Percentiles rank a stretch among this genome's conserved stretches.
Evolutionary conservation across 768 basidiomycete genomes (phyloP).

Genomic region (Auriculariales sp.): DNA sequence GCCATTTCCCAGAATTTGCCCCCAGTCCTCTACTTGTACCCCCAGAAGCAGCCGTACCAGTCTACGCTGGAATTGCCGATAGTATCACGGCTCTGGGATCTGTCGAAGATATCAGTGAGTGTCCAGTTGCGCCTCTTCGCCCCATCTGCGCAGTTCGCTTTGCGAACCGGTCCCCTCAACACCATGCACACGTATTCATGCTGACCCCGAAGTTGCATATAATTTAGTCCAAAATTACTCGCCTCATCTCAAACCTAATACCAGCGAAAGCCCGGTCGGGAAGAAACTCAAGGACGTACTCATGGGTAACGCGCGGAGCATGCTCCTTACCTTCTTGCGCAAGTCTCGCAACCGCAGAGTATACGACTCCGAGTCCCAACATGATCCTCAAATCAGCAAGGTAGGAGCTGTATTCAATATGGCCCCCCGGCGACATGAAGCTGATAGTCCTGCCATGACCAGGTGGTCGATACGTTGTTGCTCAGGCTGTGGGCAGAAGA

Average conservation of each 20-base stretch:
- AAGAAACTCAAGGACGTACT: conserved; percentile 54
- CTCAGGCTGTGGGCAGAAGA: conserved; percentile 56
- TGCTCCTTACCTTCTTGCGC: conserved; percentile 56
- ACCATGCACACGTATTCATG: conserved; percentile 20
- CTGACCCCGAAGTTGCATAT: conserved; percentile 67
- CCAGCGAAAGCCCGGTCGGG: conserved; percentile 53
- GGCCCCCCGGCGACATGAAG: conserved; percentile 7
- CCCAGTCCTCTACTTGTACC: conserved; percentile 31
- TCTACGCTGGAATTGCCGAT: conserved; percentile 64
- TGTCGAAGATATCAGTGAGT: conserved; percentile 82
- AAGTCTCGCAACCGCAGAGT: conserved; percentile 35
- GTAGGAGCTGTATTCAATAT: not conserved
- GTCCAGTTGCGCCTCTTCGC: conserved; percentile 9
- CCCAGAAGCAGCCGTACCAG: conserved; percentile 39
- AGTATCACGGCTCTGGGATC: conserved; percentile 52
- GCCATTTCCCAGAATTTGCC: conserved; percentile 67
- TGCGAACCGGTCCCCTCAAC: conserved; percentile 11
- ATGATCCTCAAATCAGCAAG: conserved; percentile 5
- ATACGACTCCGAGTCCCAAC: conserved; percentile 3
- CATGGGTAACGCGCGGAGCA: conserved; percentile 49
- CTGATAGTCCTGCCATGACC: not conserved
- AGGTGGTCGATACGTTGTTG: conserved; percentile 74
- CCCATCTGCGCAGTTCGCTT: conserved; percentile 12
- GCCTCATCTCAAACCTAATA: conserved; percentile 63
- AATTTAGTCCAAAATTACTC: conserved; percentile 90